Evolutionary conservation across 2,329 filamentous ascomycete species (phyloP), one percentile per base, ranked within the genome.

Genomic region (Phoma sp.): DNA sequence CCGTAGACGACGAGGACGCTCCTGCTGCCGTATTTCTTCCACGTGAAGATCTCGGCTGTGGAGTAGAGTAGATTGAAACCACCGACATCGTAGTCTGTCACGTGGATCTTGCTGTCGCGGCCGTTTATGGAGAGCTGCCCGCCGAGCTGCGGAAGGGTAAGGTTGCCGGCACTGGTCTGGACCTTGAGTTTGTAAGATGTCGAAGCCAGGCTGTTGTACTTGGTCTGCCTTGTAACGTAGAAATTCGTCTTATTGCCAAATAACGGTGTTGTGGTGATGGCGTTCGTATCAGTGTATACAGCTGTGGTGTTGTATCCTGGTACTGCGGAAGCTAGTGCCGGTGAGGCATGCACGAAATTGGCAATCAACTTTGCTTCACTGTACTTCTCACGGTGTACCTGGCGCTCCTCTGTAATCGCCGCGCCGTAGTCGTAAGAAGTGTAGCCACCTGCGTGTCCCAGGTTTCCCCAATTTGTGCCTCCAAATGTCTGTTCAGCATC

Each of bases 401-500:
- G 82, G 24, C 90, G 82, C 27, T 89, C 85, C 67, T 93, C 90
- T 0, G 82, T 82, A 46, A 93, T 90, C 8, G 80, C 78, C 13
- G 84, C 79, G 7, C 82, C 83, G 61, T 85, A 86, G 60, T 87
- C 84, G 61, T 86, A 86, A 2, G 79, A 82, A 0, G 77, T 80
- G 55, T 79, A 78, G 12, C 62, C 76, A 43, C 84, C 85, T 13
- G 86, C 81, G 62, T 90, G 84, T 0, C 89, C 88, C 4, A 91
- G 74, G 58, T 92, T 92, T 0, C 90, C 90, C 90, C 89, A 93
- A 68, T 93, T 94, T 0, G 90, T 92, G 12, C 90, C 90, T n/a
- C 90, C 90, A 60, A 83, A 89, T 0, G 86, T 85, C 63, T 67
- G 15, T 6, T 1, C 15, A 2, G 10, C 33, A 25, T 54, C 25